These are phyloP conservation scores for Neopestalotiopsis rosae DNA, from an alignment of 2,329 filamentous ascomycete genomes.

Conservation along the genomic window DNA sequence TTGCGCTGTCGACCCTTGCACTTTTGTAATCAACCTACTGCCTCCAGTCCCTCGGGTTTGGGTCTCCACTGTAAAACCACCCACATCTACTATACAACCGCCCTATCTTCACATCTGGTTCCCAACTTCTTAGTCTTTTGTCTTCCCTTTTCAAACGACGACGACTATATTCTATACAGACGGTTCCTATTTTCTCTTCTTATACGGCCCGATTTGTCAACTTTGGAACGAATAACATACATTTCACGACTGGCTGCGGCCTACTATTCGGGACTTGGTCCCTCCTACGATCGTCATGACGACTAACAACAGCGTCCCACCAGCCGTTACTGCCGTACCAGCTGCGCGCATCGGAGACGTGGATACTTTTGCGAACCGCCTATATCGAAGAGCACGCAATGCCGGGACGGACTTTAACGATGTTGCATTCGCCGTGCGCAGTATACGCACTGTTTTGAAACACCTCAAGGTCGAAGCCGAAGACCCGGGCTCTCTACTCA, in stretches of 20 bases:
- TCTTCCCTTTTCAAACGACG: neutral
- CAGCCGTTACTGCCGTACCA: constrained; percentile 25
- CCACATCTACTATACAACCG: constrained; percentile 1
- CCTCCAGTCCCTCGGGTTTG: neutral
- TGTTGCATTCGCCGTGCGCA: constrained; percentile 54
- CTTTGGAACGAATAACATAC: constrained; percentile 4
- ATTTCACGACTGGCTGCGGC: constrained; percentile 9
- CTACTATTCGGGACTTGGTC: constrained; percentile 18
- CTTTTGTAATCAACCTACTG: constrained; percentile 1
- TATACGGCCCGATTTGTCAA: neutral
- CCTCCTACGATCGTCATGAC: constrained; percentile 23
- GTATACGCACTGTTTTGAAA: constrained; percentile 60
- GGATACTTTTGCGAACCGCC: constrained; percentile 58
- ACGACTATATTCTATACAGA: neutral
- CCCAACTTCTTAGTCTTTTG: neutral
- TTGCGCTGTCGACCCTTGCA: neutral
- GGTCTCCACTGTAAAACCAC: neutral
- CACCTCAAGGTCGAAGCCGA: constrained; percentile 63
- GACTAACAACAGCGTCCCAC: constrained; percentile 35
- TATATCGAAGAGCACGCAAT: constrained; percentile 59
- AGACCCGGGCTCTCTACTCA: constrained; percentile 61
- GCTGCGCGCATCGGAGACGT: constrained; percentile 58
- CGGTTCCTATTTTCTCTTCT: neutral
- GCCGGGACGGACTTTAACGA: constrained; percentile 55
- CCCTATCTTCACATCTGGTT: neutral